Base-by-base conservation (phyloP, 2,329 filamentous ascomycete genomes). In the Penicillium sp. region DNA sequence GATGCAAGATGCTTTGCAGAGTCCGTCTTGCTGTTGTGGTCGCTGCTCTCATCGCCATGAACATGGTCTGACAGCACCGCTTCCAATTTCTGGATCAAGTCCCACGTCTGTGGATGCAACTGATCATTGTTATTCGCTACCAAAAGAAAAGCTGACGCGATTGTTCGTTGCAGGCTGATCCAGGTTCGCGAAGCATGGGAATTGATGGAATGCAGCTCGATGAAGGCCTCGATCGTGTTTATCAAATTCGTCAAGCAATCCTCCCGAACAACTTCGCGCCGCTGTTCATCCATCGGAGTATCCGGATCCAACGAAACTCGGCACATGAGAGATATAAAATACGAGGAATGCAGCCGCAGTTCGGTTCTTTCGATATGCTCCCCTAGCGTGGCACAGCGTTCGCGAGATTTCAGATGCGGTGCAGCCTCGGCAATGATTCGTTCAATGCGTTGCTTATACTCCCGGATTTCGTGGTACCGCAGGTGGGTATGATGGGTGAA, bases 351-450 rank as follows among this genome's bases (percentile, higher is more conserved):
- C 17, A 82, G 65, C 53, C 79, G 78, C 31, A 81, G 60, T 3
- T 76, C 77, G 64, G 77, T 79, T 52, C 80, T 74, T 59, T 82
- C 77, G 7, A 81, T 69, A 48, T 79, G 77, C 45, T 81, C 75
- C 0, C 62, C 66, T 35, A 68, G 56, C 2, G 54, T 61, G 21
- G 49, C 50, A 49, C 69, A 72, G 17, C 60, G 70, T 55, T 56
- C 75, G 50, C 15, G 72, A 51, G 77, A 74, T 51, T 77, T 75
- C 34, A 82, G 67, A 57, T 80, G 77, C 19, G 77, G 75, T n/a
- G 73, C 72, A 3, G 76, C 74, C 48, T 80, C 77, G n/a, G 72
- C 65, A 65, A 79, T 72, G 49, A 81, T 77, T 39, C 71, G 69
- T 39, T 75, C 71, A n/a, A 82, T 75, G 45, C 77, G 73, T 22